phyloP scores from a whole-genome alignment of 768 basidiomycete species.

The Termitomyces sp. region DNA sequence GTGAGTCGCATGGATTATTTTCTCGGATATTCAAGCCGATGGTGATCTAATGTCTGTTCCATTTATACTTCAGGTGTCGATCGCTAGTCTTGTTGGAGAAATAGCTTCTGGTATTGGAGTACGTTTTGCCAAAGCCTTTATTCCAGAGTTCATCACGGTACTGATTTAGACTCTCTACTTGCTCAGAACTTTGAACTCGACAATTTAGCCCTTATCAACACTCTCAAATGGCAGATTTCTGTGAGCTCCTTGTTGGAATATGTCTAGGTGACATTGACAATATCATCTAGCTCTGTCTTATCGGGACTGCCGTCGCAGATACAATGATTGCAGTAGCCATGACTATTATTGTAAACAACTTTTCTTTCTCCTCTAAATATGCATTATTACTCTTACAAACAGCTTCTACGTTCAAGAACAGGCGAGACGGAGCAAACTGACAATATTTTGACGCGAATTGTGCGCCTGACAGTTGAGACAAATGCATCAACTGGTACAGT shows the following conservation, averaged over 20 bases:
- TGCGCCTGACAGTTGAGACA: not conserved
- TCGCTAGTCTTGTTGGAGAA: not conserved
- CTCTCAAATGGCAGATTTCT: constrained; percentile 7
- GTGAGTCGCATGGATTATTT: not conserved
- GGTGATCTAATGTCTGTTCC: not conserved
- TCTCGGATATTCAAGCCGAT: too few relatives aligned
- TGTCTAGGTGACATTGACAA: not conserved
- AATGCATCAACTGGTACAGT: not conserved
- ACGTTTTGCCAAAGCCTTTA: not conserved
- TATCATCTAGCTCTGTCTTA: not conserved
- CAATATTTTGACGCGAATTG: not conserved
- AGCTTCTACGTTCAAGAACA: not conserved
- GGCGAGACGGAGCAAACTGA: not conserved
- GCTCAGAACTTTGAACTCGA: not conserved
- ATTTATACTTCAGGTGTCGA: not conserved
- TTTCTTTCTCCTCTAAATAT: not conserved
- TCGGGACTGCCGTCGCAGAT: not conserved
- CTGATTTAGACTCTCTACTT: too few relatives aligned
- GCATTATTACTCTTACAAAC: not conserved
- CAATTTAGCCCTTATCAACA: not conserved
- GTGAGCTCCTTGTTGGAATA: not conserved
- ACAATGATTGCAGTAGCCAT: not conserved
- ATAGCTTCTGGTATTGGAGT: constrained; percentile 6
- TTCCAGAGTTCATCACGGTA: too few relatives aligned
- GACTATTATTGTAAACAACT: not conserved